These are phyloP conservation scores for Fistulifera pelliculosa DNA, from an alignment of 108 stramenopile species.

Conservation along the genomic window DNA sequence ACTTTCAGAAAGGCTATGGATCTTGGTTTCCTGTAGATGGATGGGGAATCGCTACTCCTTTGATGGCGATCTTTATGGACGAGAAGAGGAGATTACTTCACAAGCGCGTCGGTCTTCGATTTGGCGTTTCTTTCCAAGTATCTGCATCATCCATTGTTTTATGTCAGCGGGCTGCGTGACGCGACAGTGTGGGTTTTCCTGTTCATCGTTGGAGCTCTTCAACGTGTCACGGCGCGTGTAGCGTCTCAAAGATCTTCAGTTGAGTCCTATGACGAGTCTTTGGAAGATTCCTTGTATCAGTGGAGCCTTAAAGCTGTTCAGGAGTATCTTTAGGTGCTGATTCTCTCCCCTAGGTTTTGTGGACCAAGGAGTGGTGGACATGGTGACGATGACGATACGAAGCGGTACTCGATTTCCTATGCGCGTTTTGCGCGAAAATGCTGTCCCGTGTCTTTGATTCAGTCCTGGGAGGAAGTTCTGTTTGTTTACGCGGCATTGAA, in stretches of 20 bases:
- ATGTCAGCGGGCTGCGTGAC: not conserved
- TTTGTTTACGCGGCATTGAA: no score
- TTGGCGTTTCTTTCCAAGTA: not conserved
- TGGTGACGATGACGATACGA: no score
- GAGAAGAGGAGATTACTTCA: conserved; percentile 7
- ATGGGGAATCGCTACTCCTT: conserved; percentile 21
- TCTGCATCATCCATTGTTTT: not conserved
- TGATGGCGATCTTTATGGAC: conserved; percentile 17
- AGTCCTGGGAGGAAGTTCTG: no score
- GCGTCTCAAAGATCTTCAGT: conserved; percentile 9
- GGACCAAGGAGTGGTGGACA: no score
- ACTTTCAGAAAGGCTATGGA: not conserved
- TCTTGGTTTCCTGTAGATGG: conserved; percentile 18
- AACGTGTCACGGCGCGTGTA: conserved; percentile 12
- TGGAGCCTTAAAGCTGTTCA: conserved; percentile 32
- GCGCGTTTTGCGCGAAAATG: no score
- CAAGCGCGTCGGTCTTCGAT: not conserved
- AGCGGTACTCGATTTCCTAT: no score
- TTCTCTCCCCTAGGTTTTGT: no score
- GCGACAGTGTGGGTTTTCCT: not conserved
- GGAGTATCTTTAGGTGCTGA: conserved; percentile 7
- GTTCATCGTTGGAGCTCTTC: conserved; percentile 6
- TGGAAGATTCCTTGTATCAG: conserved; percentile 32
- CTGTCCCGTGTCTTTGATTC: no score
- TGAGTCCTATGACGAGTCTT: conserved; percentile 21